Evolutionary conservation across 306 rosid genomes (phyloP), one percentile per base, ranked within the genome.

Genomic region (Castanea sativa): DNA sequence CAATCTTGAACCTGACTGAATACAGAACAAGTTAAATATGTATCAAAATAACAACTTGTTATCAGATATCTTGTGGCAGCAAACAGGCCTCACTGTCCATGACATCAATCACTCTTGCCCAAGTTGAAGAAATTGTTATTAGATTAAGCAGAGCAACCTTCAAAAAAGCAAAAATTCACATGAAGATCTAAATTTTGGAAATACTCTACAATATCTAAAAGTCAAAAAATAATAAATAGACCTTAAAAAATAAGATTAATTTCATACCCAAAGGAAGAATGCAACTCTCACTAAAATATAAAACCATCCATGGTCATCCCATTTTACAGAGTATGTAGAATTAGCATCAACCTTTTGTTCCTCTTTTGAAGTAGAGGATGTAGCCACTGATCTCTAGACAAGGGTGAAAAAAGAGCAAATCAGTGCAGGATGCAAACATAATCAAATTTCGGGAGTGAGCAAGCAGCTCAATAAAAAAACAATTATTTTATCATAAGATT

Each of bases 1-100:
- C 82, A 95, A 89, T 93, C 99, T 95, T 75, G 98, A 89, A 90
- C 99, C 99, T 91, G 99, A 95, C 99, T 95, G 99, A 89, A 93
- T 68, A 73, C 82, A 74, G 23, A 75, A 79, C 71, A 84, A 82
- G 78, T 86, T 84, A 89, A 82, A 81, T 12, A 76, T 45, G 60
- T 38, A 60, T 30, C 18, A 75, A 38, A 74, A 67, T 55, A 53
- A 57, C 60, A 68, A 58, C 58, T 53, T 20, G 16, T 71, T 23
- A 79, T 67, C 76, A 84, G 80, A 76, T 76, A 86, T 69, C 55
- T 20, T 56, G 72, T 56, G 68, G 61, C 60, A 53, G 60, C 74
- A 69, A 57, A 76, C 87, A 73, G 73, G 93, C 98, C 96, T 95
- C 97, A 63, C 56, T 89, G 79, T 95, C 94, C 98, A 91, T 93